Base-by-base conservation (phyloP, 805 yeast species). In the Tetrapisispora namnaoensis region DNA sequence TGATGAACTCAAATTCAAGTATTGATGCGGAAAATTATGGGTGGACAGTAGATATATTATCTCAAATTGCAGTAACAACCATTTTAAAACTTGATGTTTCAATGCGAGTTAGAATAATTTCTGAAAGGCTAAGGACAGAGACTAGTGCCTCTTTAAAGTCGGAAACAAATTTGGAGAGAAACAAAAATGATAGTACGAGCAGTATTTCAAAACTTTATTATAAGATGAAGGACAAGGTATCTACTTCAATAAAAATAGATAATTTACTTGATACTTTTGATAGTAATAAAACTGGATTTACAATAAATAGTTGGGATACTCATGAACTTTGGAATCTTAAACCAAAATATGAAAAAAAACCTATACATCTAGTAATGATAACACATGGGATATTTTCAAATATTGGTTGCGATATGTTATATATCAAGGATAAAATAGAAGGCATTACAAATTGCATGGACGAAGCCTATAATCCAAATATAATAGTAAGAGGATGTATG, bases 351-450 rank as follows among this genome's bases (percentile, higher is more conserved):
- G 68, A 73, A 0, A 58, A 69, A 5, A 64, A 67, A 49, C 93
- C 95, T 0, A 77, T 82, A 14, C 99, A 93, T 70, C 69, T 93
- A 49, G 93, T 91, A 2, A 72, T 93, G 4, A 56, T 90, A 13
- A 88, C 96, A 0, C 99, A 93, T 64, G 99, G 99, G 0, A 74
- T 93, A 24, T 95, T 88, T 59, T 86, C 97, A 1, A 93, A 90
- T 59, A 77, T 82, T 4, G 82, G 93, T 1, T 88, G 95, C 11
- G 99, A 93, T 65, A 79, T 93, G 95, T 73, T 86, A 18, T 90
- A 83, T 58, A 59, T 91, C 49, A 89, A 89, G 55, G 98, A 93
- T 58, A 75, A 75, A 56, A 78, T 93, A 16, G 93, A 86, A 53
- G 62, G 69, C 27, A 60, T 55, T 44, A 49, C 65, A 0, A 45